These are phyloP conservation scores for Escallonia rubra DNA, from an alignment of 129 eudicot genomes.

Conservation along the genomic window DNA sequence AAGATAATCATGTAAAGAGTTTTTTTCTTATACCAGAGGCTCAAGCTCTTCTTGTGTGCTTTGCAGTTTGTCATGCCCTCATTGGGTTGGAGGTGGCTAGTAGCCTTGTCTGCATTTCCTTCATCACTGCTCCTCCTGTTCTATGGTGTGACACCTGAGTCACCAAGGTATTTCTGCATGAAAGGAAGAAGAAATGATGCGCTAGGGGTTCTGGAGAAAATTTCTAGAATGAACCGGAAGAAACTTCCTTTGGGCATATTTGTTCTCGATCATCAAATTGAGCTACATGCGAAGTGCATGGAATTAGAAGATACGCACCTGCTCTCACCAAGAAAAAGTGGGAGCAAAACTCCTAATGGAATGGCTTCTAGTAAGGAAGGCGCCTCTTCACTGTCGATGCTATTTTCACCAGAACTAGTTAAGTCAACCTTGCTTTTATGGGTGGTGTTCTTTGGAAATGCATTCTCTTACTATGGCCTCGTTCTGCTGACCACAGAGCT, in stretches of 20 bases:
- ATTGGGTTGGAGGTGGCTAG: slow-evolving; percentile 89
- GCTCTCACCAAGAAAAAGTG: slow-evolving; percentile 27
- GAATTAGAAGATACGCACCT: slow-evolving; percentile 42
- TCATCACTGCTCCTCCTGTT: slow-evolving; percentile 52
- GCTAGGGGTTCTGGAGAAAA: slow-evolving; percentile 41
- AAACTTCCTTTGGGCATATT: slow-evolving; percentile 59
- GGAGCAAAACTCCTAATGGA: slow-evolving; percentile 15
- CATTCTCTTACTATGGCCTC: slow-evolving; percentile 75
- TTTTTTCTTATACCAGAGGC: too few species aligned
- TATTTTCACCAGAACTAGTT: slow-evolving; percentile 52
- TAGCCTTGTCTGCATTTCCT: slow-evolving; percentile 71
- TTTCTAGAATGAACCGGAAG: slow-evolving; percentile 40
- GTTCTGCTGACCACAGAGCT: slow-evolving; percentile 60
- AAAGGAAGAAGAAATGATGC: slow-evolving; percentile 64
- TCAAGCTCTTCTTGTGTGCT: neutral
- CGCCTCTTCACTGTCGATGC: slow-evolving; percentile 36
- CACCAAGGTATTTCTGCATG: slow-evolving; percentile 69
- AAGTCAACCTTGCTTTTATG: slow-evolving; percentile 64
- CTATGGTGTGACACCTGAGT: slow-evolving; percentile 53
- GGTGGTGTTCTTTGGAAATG: slow-evolving; percentile 62
- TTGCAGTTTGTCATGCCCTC: slow-evolving; percentile 81
- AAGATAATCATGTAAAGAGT: too few species aligned
- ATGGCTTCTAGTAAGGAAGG: slow-evolving; percentile 19
- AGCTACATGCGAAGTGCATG: slow-evolving; percentile 28
- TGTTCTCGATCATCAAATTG: slow-evolving; percentile 47